These are phyloP conservation scores for Chenopodium suecicum DNA, from an alignment of 148 eudicot genomes.

Conservation along the genomic window DNA sequence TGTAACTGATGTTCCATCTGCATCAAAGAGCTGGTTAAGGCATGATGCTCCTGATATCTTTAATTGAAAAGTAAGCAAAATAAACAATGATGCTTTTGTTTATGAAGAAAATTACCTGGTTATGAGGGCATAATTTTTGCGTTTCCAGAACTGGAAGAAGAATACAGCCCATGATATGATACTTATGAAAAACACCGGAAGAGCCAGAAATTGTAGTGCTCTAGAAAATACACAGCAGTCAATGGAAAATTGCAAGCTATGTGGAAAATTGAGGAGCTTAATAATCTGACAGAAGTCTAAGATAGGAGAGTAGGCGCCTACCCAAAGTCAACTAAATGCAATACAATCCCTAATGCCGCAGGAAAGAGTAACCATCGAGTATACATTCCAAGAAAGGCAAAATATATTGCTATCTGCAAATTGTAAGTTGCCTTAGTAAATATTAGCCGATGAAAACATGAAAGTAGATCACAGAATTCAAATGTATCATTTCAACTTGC, in stretches of 20 bases:
- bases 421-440: conserved; percentile 5
- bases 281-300: background rate
- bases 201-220: conserved; percentile 66
- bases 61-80: background rate
- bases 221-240: conserved; percentile 38
- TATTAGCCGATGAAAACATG: conserved; percentile 1
- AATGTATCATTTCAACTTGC: conserved; percentile 30
- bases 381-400: conserved; percentile 92
- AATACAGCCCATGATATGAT: conserved; percentile 80
- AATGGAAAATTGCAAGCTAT: background rate
- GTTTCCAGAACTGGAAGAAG: conserved; percentile 96
- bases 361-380: conserved; percentile 88
- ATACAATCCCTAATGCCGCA: conserved; percentile 59
- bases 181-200: conserved; percentile 67
- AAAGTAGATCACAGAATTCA: background rate
- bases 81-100: conserved; percentile 2
- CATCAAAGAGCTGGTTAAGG: background rate
- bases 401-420: conserved; percentile 83
- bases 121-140: conserved; percentile 72
- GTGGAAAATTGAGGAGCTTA: background rate
- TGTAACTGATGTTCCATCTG: conserved; percentile 78
- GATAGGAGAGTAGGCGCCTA: conserved; percentile 26
- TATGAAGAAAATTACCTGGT: conserved; percentile 51
- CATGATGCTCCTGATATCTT: background rate
- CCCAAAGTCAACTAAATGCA: conserved; percentile 85